Conservation (phyloP, 768 basidiomycete species). For the Cystobasidium ongulense region DNA sequence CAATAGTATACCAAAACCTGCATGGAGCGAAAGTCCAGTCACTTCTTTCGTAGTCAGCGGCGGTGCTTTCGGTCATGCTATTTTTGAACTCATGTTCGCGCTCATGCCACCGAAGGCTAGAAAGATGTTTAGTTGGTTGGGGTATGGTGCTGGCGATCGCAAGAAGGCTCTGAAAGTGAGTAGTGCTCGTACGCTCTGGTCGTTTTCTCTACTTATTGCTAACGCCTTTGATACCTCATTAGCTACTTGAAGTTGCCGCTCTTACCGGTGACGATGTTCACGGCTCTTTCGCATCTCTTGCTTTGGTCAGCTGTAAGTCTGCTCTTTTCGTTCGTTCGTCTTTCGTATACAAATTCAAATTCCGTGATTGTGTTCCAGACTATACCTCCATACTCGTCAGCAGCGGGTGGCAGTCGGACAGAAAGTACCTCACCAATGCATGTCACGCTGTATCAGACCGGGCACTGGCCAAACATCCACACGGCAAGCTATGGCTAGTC, state of each 20-base stretch:
- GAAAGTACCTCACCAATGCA: neutral
- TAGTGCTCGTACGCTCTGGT: neutral
- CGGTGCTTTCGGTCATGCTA: conserved; percentile 25
- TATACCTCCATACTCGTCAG: conserved; percentile 3
- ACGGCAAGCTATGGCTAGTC: conserved; percentile 20
- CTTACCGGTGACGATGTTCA: conserved; percentile 12
- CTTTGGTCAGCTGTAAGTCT: conserved; percentile 14
- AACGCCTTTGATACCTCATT: neutral
- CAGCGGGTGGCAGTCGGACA: conserved; percentile 25
- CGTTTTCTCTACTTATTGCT: neutral
- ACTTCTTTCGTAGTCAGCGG: conserved; percentile 22
- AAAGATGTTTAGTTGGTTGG: conserved; percentile 27
- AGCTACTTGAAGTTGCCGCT: conserved; percentile 21
- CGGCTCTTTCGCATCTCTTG: conserved; percentile 7
- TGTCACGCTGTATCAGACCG: neutral
- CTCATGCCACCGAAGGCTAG: conserved; percentile 27
- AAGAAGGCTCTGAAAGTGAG: conserved; percentile 20
- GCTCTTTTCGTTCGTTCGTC: no score
- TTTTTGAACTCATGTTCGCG: conserved; percentile 26
- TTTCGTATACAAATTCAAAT: no score
- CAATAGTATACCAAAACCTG: neutral
- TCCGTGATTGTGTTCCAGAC: neutral
- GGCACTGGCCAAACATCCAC: conserved; percentile 3
- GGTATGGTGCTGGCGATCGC: conserved; percentile 23
- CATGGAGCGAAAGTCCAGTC: conserved; percentile 17